Evolutionary conservation across 257 asterid genomes (phyloP).

Genomic region (Thymus mandschuricus): DNA sequence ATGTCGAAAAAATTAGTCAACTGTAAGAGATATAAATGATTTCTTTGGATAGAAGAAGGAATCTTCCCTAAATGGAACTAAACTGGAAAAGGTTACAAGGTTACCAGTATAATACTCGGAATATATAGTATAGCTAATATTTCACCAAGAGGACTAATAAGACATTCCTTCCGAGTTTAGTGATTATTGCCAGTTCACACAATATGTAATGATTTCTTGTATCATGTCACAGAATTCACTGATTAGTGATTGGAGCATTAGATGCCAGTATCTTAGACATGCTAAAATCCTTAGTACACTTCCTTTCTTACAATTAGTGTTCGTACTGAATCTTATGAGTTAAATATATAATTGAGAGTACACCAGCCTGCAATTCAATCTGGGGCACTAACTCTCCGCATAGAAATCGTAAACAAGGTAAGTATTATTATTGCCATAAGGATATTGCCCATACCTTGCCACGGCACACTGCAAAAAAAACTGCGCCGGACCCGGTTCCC

Average conservation of each 20-base stretch:
- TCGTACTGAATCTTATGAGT: slow-evolving; percentile 3
- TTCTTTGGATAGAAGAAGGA: slow-evolving; percentile 16
- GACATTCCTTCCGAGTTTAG: slow-evolving; percentile 5
- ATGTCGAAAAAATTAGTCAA: slow-evolving; percentile 6
- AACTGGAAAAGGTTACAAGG: background rate
- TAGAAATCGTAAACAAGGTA: slow-evolving; percentile 16
- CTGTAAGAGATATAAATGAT: slow-evolving; percentile 18
- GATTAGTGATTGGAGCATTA: slow-evolving; percentile 13
- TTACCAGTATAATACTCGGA: background rate
- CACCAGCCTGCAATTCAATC: background rate
- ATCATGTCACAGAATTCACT: slow-evolving; percentile 16
- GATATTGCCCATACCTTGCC: slow-evolving; percentile 72
- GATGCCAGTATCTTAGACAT: slow-evolving; percentile 6
- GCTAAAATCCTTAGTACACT: slow-evolving; percentile 24
- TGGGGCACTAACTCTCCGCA: slow-evolving; percentile 27
- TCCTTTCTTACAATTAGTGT: background rate
- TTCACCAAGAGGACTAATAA: slow-evolving; percentile 17
- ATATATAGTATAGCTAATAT: background rate
- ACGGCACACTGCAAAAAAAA: slow-evolving; percentile 97
- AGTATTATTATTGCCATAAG: slow-evolving; percentile 33
- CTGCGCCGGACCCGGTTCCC: slow-evolving; percentile 74
- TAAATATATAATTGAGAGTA: background rate
- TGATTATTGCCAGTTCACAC: slow-evolving; percentile 6
- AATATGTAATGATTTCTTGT: slow-evolving; percentile 5
- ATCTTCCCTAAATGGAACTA: background rate